Conservation (phyloP, 352 stramenopile genomes). For the Blastocystis sp. region DNA sequence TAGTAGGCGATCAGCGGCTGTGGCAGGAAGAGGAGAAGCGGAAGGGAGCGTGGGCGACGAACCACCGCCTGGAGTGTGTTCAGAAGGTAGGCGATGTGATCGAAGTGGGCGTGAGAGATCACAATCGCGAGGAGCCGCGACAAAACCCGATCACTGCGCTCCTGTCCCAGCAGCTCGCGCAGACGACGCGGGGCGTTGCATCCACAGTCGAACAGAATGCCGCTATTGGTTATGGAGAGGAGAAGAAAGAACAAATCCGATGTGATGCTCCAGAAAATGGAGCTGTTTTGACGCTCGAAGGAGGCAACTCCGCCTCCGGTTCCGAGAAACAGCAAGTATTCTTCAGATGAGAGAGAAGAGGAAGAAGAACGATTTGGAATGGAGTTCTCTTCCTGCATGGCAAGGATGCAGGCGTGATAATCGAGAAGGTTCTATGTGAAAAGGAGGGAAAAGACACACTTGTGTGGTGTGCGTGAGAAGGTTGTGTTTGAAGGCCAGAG, state of each 20-base stretch:
- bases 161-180: not conserved
- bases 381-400: not conserved
- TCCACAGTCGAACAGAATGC: conserved; percentile 32
- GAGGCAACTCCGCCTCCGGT: conserved; percentile 44
- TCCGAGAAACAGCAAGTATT: conserved; percentile 57
- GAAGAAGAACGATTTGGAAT: not conserved
- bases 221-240: not conserved
- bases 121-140: conserved; percentile 16
- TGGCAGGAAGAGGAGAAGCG: conserved; percentile 37
- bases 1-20: not conserved
- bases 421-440: not conserved
- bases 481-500: not conserved
- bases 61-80: not conserved
- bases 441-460: not conserved
- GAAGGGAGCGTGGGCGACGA: conserved; percentile 28
- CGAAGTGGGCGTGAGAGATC: conserved; percentile 47
- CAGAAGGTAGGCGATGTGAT: conserved; percentile 42
- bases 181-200: conserved; percentile 46
- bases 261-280: conserved; percentile 30
- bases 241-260: not conserved
- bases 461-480: not conserved
- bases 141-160: conserved; percentile 40
- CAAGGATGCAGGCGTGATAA: conserved; percentile 12
- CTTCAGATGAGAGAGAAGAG: not conserved
- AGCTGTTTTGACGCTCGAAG: conserved; percentile 33